Evolutionary conservation across 2,329 filamentous ascomycete species (phyloP), one percentile per base, ranked within the genome.

Genomic region (Fusarium tricinctum): DNA sequence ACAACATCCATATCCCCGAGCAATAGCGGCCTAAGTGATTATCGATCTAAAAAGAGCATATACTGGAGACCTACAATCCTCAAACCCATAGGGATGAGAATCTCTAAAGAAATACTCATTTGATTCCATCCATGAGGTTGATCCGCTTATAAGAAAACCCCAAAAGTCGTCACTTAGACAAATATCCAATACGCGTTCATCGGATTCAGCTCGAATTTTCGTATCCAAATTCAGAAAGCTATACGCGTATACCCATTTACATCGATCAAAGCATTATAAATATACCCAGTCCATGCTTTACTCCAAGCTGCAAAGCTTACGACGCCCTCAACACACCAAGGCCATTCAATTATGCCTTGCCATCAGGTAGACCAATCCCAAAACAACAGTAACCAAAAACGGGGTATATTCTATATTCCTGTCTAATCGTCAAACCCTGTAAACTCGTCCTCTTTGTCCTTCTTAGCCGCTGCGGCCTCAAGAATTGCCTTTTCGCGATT

Each of bases 401-500:
- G 59, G 71, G 73, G 74, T 75, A 75, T 75, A 73, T 38, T n/a
- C 30, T 10, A 38, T 38, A 38, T 75, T 66, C 56, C 44, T 58
- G 49, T 68, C 70, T 75, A 84, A 71, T 84, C 81, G 63, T 83
- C 86, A 73, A 90, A 91, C 2, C 88, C 88, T 56, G 85, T 75
- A 77, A 91, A 91, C 64, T 88, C 85, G 23, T 85, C 84, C 6
- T 82, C 83, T 52, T 79, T 78, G 44, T 74, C 75, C 42, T 77
- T 76, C 54, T 79, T 77, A 5, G 76, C 75, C 42, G 68, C 72
- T 7, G 58, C 50, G 43, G 35, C 66, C 8, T 57, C 72, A 9
- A 66, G 50, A 74, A 77, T 63, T 23, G 58, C 70, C 71, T 84
- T 84, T 57, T 78, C 80, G 53, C 78, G 71, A 68, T 89, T 91